Conservation (phyloP, 352 stramenopile genomes). For the Thalassiosira livingstoniorum region DNA sequence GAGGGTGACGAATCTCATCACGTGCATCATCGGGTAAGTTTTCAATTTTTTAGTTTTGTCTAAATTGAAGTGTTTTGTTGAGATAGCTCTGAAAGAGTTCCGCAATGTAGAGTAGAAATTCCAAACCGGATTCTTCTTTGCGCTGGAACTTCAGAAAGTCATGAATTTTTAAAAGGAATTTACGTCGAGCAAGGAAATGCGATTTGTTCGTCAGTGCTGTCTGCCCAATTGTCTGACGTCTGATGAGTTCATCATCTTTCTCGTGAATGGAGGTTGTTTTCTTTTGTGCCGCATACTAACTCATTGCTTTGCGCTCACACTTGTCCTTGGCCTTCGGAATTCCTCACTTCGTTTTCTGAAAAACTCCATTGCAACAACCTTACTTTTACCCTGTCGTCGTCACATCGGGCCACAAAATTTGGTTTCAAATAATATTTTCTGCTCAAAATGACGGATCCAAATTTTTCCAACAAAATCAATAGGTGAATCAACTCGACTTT, state of each 20-base stretch:
- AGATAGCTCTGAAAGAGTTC: neutral
- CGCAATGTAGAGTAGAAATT: neutral
- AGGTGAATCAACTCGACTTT: conserved; percentile 83
- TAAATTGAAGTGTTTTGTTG: neutral
- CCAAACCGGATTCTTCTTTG: neutral
- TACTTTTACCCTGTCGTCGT: neutral
- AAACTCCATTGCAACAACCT: neutral
- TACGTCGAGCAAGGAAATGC: neutral
- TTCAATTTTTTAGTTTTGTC: neutral
- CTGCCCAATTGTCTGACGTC: no score
- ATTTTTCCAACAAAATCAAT: neutral
- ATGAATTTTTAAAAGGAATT: neutral
- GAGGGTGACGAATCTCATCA: conserved; percentile 11
- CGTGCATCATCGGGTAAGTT: conserved; percentile 36
- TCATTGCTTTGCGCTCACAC: neutral
- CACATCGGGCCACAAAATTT: no score
- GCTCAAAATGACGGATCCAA: no score
- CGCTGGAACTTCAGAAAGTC: neutral
- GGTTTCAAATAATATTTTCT: no score
- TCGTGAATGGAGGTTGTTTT: no score
- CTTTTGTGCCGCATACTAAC: neutral
- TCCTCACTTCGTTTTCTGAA: neutral
- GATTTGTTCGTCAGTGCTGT: neutral
- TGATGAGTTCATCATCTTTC: no score
- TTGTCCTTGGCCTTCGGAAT: neutral